Base-by-base conservation (phyloP, 23 red algal genomes). In the Pyropia yezoensis region DNA sequence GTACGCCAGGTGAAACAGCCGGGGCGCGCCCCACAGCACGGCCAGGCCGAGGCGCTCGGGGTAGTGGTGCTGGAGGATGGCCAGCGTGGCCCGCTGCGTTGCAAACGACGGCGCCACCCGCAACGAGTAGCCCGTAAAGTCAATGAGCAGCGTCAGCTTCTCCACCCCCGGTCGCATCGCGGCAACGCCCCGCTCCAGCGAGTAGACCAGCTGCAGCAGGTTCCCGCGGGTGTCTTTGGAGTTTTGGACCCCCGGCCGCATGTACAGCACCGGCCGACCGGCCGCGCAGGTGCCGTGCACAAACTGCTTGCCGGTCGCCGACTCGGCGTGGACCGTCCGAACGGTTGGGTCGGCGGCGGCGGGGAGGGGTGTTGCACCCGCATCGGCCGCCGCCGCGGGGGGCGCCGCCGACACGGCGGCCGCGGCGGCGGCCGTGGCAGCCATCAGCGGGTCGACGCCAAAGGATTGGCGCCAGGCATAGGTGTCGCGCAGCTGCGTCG, bases 51-150 rank as follows among this genome's bases (percentile, higher is more conserved):
- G 39, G 13, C 69, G 56, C 27, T 85, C 80, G 0, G 80, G 80
- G 64, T 85, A 85, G 39, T 47, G 39, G 39, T 47, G 39, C 32
- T 66, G 63, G 21, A 51, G 73, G 63, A 66, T 66, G 63, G 18
- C 26, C 26, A 66, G 26, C 16, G 63, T 66, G 0, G 18, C 63
- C 3, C 26, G 19, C 26, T 49, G 32, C 47, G 19, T 22, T 2
- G 18, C 26, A 20, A 66, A 45, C 7, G 33, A 49, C 26, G 63
- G 73, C 20, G 73, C 61, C 50, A 77, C 75, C n/a, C 61, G 61
- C 67, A 85, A 57, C 54, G 80, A 85, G 50, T 75, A 85, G 39
- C 80, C 80, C 19, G 57, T 49, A 54, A 85, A 85, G 55, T 85
- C 80, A 9, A 85, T 74, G 3, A 85, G 39, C 30, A 85, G 39